Conservation (phyloP, 75 land plant genomes). For the Selaginella tamariscina region DNA sequence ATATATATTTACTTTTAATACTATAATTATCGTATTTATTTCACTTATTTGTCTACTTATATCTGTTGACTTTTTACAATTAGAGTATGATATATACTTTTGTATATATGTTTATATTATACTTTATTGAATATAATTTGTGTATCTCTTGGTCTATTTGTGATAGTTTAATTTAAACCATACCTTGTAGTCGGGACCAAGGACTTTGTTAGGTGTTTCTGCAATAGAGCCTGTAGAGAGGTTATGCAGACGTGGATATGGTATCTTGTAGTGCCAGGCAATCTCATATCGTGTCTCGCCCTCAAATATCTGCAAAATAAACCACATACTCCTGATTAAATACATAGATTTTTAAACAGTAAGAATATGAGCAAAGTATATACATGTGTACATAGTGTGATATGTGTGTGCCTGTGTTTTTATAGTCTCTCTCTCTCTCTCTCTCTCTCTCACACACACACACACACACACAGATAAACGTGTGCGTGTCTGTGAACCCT, state of each 20-base stretch:
- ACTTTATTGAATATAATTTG: neutral
- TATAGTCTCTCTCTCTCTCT: no score
- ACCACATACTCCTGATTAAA: neutral
- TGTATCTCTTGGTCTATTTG: no score
- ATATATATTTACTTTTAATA: neutral
- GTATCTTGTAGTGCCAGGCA: constrained; percentile 39
- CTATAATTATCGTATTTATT: no score
- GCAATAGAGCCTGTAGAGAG: constrained; percentile 21
- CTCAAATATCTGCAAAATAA: constrained; percentile 22
- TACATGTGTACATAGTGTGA: no score
- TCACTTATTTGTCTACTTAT: neutral
- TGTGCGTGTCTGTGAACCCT: no score
- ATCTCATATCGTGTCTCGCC: constrained; percentile 31
- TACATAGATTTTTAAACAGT: neutral
- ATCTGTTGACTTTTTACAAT: neutral
- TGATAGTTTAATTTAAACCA: neutral
- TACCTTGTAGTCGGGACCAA: constrained; percentile 17
- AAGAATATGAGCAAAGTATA: neutral
- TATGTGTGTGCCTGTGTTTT: no score
- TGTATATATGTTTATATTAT: neutral
- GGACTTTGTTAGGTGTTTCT: constrained; percentile 18
- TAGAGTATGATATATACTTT: neutral
- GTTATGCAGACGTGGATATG: constrained; percentile 33
- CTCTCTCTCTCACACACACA: no score
- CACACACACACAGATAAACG: no score